Evolutionary conservation across 202 grass and related monocot species (phyloP).

Genomic region (Hordeum pubiflorum): DNA sequence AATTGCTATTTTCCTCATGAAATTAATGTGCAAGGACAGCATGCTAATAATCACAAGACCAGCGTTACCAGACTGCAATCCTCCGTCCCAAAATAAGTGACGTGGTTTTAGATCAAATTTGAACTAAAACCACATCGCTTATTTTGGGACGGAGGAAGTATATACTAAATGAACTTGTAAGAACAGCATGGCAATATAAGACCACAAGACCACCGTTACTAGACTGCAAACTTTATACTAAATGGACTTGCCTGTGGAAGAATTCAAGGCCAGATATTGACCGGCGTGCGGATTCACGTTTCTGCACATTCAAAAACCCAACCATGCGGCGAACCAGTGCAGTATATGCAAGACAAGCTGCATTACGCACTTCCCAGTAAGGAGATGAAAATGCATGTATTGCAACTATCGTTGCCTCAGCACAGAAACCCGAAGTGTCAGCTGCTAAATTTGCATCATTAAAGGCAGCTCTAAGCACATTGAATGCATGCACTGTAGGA

Average conservation of each 20-base stretch:
- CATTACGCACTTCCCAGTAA: slow-evolving; percentile 96
- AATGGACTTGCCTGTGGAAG: slow-evolving; percentile 78
- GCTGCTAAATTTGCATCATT: slow-evolving; percentile 86
- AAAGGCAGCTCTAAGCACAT: slow-evolving; percentile 88
- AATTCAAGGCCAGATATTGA: slow-evolving; percentile 91
- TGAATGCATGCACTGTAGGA: slow-evolving; percentile 88
- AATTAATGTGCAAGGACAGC: background rate
- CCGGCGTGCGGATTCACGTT: slow-evolving; percentile 65
- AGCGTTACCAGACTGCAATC: slow-evolving; percentile 6
- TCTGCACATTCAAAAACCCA: slow-evolving; percentile 91
- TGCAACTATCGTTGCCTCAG: slow-evolving; percentile 85
- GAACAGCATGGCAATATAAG: background rate
- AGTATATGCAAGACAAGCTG: slow-evolving; percentile 82
- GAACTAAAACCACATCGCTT: too few relatives aligned
- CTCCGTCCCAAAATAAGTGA: too few relatives aligned
- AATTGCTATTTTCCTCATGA: background rate
- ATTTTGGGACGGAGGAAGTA: too few relatives aligned
- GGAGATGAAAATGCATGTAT: slow-evolving; percentile 86
- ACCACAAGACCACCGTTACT: background rate
- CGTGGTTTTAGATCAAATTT: too few relatives aligned
- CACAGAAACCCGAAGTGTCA: slow-evolving; percentile 84
- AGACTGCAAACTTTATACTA: slow-evolving; percentile 17
- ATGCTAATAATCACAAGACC: background rate
- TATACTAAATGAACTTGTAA: slow-evolving; percentile 23
- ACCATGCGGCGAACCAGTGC: slow-evolving; percentile 79